Base-by-base conservation (phyloP, 2,329 filamentous ascomycete species). In the Alternaria brassicicola region DNA sequence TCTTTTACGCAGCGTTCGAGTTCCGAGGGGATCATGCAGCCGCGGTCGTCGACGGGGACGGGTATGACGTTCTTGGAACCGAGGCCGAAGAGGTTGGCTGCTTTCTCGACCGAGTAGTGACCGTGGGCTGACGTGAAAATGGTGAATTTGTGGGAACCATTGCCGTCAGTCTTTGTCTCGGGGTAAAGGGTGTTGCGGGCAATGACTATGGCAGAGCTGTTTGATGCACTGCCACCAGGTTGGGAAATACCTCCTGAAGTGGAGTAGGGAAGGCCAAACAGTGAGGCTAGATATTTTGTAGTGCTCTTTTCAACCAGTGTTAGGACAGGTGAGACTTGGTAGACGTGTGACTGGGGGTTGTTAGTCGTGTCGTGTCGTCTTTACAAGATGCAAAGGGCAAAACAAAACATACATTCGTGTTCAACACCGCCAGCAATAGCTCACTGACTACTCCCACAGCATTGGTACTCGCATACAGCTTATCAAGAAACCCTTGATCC, bases 401-500 rank as follows among this genome's bases (percentile, higher is more conserved):
- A n/a, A n/a, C n/a, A n/a, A 42, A 12, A 52, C 55, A 10, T 80
- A 88, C 86, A 74, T 98, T 99, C 33, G 95, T 97, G 79, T 99
- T 98, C 42, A 99, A 81, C 1, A 91, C 86, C 0, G 91, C 89
- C 25, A 98, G 85, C 8, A 98, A 83, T 56, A 98, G 82, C 71
- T 98, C 95, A 2, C 92, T 89, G 15, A 90, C 88, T 0, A 98
- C 85, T 17, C 94, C 94, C 8, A 94, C 89, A 39, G 94, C 89
- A 72, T 95, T 95, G 36, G 92, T 96, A 64, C 89, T 89, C n/a
- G 90, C 87, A 77, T 97, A 98, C 17, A 98, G 83, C 80, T 99
- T 98, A 79, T 97, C 93, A 72, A 98, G 80, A 78, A 98, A 99
- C 10, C 94, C 94, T 78, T 97, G 93, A 72, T 96, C 91, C 91